Percentiles rank a stretch among this genome's conserved stretches.
Evolutionary conservation across 2,329 filamentous ascomycete genomes (phyloP).

Genomic region (Colletotrichum tropicale): DNA sequence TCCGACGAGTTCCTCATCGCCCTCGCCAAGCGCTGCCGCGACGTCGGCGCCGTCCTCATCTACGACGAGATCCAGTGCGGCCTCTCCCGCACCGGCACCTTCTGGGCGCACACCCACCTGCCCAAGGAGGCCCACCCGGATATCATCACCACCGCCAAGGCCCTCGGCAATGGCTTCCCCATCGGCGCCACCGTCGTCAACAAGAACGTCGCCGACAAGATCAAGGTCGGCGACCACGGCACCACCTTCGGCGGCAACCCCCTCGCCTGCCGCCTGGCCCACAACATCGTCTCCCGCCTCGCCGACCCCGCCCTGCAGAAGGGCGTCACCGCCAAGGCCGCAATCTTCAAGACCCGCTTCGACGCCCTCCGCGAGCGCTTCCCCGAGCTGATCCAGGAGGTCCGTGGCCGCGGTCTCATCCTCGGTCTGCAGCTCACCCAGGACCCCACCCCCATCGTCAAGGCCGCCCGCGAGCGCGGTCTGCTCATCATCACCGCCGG

Average conservation of each 20-base stretch:
- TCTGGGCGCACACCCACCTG: slow-evolving; percentile 86
- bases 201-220: slow-evolving; percentile 44
- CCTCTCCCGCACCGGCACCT: slow-evolving; percentile 80
- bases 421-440: slow-evolving; percentile 82
- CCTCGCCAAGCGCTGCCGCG: slow-evolving; percentile 82
- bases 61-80: slow-evolving; percentile 99
- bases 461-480: slow-evolving; percentile 85
- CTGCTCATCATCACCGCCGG: slow-evolving; percentile 91
- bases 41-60: slow-evolving; percentile 87
- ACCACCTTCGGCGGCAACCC: slow-evolving; percentile 96
- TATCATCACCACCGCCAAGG: slow-evolving; percentile 92
- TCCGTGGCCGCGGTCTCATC: slow-evolving; percentile 84
- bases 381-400: slow-evolving; percentile 76
- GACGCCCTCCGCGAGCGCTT: slow-evolving; percentile 49
- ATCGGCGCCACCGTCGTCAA: slow-evolving; percentile 73
- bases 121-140: slow-evolving; percentile 87
- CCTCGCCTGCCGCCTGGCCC: slow-evolving; percentile 80
- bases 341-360: slow-evolving; percentile 54
- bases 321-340: slow-evolving; percentile 69
- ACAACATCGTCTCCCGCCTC: slow-evolving; percentile 82
- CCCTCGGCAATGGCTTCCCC: slow-evolving; percentile 94
- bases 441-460: slow-evolving; percentile 77
- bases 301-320: slow-evolving; percentile 73
- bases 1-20: slow-evolving; percentile 82
- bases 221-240: slow-evolving; percentile 78